phyloP scores from a whole-genome alignment of 179 eudicot genomes.

The Silene noctiflora region DNA sequence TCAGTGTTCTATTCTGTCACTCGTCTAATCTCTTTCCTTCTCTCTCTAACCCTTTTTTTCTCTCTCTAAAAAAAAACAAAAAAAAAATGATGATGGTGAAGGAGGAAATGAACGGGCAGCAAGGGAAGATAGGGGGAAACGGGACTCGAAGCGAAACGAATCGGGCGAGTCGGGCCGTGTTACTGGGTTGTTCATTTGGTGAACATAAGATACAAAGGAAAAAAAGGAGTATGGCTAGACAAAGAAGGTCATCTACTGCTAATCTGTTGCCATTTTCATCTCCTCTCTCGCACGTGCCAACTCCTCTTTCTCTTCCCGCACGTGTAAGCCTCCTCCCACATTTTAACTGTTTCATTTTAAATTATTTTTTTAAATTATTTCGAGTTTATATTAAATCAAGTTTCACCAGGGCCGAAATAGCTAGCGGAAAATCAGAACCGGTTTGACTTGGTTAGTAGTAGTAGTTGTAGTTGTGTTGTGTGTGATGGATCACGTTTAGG shows the following conservation, averaged over 20 bases:
- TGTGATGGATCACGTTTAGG: too few species aligned
- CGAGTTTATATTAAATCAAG: background rate
- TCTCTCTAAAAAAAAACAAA: background rate
- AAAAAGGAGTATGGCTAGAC: slow-evolving; percentile 47
- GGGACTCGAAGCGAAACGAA: background rate
- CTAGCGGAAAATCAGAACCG: background rate
- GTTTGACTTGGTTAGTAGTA: too few species aligned
- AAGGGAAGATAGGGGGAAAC: background rate
- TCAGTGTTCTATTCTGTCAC: slow-evolving; percentile 18
- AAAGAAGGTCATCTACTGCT: slow-evolving; percentile 37
- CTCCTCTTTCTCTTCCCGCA: slow-evolving; percentile 38
- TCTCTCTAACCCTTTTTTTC: background rate
- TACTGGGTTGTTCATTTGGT: slow-evolving; percentile 16
- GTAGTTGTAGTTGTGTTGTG: too few species aligned
- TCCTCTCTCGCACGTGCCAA: slow-evolving; percentile 43
- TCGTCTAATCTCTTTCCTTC: background rate
- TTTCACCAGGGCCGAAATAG: background rate
- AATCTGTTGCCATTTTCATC: slow-evolving; percentile 28
- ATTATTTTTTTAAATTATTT: background rate
- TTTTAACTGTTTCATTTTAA: background rate
- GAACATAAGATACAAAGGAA: slow-evolving; percentile 43
- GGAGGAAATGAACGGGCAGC: slow-evolving; percentile 10
- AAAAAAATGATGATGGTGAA: slow-evolving; percentile 22
- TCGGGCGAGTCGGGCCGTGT: slow-evolving; percentile 21
- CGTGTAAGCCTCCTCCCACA: slow-evolving; percentile 44